Base-by-base conservation (phyloP, 1,284 basidiomycete species). In the Ustilago crameri region DNA sequence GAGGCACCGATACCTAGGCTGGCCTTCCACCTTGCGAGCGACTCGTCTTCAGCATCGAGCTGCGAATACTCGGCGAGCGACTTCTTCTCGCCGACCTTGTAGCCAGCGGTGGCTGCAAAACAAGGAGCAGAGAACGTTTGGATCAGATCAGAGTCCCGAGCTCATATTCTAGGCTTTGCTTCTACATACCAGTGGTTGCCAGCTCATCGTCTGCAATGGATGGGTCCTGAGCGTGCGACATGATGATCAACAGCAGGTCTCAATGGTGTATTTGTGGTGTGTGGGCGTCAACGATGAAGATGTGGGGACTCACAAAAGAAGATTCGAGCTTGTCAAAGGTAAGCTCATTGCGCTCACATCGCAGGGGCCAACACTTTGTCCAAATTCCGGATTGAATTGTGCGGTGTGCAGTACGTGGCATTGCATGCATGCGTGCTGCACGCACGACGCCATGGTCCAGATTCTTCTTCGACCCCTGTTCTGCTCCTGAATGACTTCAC, bases 11-110 rank as follows among this genome's bases (percentile, higher is more conserved):
- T 89, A 53, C 93, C 93, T 34, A 95, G 87, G 66, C 90, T 93
- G 23, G 91, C 92, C 83, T 95, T 95, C 93, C 93, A 95, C 68
- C 92, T 90, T 51, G 86, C 85, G 9, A 88, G 83, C 46, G 90
- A 92, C 84, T 93, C 92, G 83, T 95, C 93, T 63, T 91, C 86
- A 12, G 90, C 91, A 84, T 94, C 93, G 53, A 94, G 87, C 51
- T 84, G 83, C 17, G 86, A 84, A 55, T 87, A 86, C 78, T 88
- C 87, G 18, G 85, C 86, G 15, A 88, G 79, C 2, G 85, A 85
- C 82, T 86, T 87, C 54, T 83, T 83, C 60, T 82, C 78, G 26
- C 83, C 83, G 2, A 75, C 70, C 47, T 81, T 76, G 73, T 84
- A 84, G 8, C 83, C 83, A 32, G 80, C 74, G 18, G 83, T 84